Conservation (phyloP, 1,284 basidiomycete species). For the Gastroboletus turbinatus region DNA sequence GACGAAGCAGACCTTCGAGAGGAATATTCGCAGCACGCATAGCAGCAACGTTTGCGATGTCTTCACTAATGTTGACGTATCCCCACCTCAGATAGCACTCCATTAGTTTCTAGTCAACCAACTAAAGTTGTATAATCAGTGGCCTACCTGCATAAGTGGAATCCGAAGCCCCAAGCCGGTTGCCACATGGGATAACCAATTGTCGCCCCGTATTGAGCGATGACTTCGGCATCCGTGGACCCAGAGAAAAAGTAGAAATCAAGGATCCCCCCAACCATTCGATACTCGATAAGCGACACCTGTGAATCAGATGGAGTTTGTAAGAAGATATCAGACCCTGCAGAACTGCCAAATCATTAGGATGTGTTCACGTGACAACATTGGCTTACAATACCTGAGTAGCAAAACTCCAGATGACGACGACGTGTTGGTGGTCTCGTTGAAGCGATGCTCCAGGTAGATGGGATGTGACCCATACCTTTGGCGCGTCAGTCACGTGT, state of each 20-base stretch:
- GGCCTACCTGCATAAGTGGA: conserved; percentile 62
- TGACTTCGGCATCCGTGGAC: conserved; percentile 58
- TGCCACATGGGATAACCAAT: conserved; percentile 67
- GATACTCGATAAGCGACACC: conserved; percentile 61
- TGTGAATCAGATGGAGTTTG: conserved; percentile 50
- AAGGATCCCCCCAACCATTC: conserved; percentile 62
- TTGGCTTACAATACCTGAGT: conserved; percentile 43
- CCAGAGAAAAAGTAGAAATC: conserved; percentile 76
- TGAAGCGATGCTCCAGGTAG: conserved; percentile 65
- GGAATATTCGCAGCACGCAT: conserved; percentile 68
- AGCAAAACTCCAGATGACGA: conserved; percentile 71
- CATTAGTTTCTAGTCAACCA: neutral
- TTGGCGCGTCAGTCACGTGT: conserved; percentile 9
- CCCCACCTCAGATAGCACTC: conserved; percentile 46
- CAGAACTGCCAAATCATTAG: conserved; percentile 33
- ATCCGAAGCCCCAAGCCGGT: conserved; percentile 69
- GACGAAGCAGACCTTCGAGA: conserved; percentile 50
- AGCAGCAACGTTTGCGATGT: conserved; percentile 48
- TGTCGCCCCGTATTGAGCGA: conserved; percentile 63
- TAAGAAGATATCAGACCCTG: conserved; percentile 66
- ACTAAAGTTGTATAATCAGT: neutral
- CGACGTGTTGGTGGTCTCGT: conserved; percentile 46
- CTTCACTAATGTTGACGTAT: conserved; percentile 48
- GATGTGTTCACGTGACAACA: neutral
- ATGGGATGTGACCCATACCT: conserved; percentile 69